Evolutionary conservation across 441 rosid genomes (phyloP).

Genomic region (Pelargonium citronellum): DNA sequence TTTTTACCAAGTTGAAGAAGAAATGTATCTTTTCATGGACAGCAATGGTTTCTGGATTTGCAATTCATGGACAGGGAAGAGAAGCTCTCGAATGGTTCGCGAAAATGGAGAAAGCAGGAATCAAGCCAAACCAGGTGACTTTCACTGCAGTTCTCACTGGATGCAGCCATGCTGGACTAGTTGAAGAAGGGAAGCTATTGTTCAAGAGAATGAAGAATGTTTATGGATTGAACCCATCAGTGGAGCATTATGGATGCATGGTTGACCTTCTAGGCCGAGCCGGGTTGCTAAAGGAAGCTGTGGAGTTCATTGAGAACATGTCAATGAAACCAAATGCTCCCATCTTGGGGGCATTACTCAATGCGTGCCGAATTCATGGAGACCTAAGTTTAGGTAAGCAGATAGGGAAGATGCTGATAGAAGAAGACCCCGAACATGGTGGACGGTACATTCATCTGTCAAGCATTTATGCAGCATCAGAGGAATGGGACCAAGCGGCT

Average conservation of each 20-base stretch:
- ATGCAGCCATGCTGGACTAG: conserved; percentile 32
- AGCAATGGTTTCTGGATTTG: conserved; percentile 32
- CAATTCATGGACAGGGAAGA: conserved; percentile 28
- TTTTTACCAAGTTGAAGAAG: conserved; percentile 17
- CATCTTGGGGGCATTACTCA: conserved; percentile 26
- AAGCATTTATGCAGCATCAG: conserved; percentile 23
- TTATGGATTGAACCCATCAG: conserved; percentile 19
- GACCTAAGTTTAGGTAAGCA: conserved; percentile 24
- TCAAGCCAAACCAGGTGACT: conserved; percentile 25
- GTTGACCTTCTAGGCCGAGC: conserved; percentile 31
- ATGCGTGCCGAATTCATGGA: conserved; percentile 27
- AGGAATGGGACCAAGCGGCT: conserved; percentile 35
- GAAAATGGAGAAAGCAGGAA: conserved; percentile 22
- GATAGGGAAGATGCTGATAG: conserved; percentile 24
- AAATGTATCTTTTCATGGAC: conserved; percentile 34
- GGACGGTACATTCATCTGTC: conserved; percentile 29
- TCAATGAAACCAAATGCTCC: conserved; percentile 21
- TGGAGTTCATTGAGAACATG: conserved; percentile 22
- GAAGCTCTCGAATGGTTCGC: conserved; percentile 27
- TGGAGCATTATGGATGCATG: conserved; percentile 28
- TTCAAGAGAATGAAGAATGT: conserved; percentile 19
- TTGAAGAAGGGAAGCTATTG: conserved; percentile 25
- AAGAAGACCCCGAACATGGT: conserved; percentile 27
- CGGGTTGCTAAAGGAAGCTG: conserved; percentile 27
- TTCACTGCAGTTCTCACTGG: conserved; percentile 29